Conservation (phyloP, 306 rosid genomes). For the Prunus dulcis region DNA sequence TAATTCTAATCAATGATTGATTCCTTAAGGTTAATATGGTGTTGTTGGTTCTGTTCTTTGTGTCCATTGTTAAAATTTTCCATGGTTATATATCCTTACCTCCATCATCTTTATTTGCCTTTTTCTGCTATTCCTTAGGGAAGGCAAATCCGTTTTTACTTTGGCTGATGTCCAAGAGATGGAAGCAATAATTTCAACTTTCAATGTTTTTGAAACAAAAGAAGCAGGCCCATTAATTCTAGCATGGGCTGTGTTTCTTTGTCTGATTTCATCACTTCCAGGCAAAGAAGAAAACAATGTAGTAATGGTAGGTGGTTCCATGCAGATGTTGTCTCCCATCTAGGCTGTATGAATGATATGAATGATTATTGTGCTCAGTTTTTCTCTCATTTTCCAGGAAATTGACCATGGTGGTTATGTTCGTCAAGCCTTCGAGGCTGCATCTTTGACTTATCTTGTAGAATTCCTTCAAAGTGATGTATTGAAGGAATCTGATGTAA, state of each 20-base stretch:
- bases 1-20: neutral
- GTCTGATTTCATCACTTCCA: constrained; percentile 75
- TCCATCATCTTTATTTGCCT: neutral
- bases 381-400: constrained; percentile 50
- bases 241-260: constrained; percentile 92
- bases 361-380: constrained; percentile 22
- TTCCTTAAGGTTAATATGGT: constrained; percentile 8
- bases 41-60: constrained; percentile 5
- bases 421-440: constrained; percentile 84
- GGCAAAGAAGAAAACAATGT: constrained; percentile 63
- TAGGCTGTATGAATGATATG: constrained; percentile 9
- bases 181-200: constrained; percentile 70
- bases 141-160: constrained; percentile 48
- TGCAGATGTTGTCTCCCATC: constrained; percentile 20
- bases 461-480: constrained; percentile 74
- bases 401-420: constrained; percentile 90
- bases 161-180: constrained; percentile 73
- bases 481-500: constrained; percentile 79
- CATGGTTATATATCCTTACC: neutral
- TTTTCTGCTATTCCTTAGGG: constrained; percentile 49
- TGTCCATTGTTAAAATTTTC: neutral
- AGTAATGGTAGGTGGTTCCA: constrained; percentile 52
- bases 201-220: constrained; percentile 61
- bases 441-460: constrained; percentile 57
- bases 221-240: constrained; percentile 83